Evolutionary conservation across 345 rosid genomes (phyloP).

Genomic region (Eucalyptus cloeziana): DNA sequence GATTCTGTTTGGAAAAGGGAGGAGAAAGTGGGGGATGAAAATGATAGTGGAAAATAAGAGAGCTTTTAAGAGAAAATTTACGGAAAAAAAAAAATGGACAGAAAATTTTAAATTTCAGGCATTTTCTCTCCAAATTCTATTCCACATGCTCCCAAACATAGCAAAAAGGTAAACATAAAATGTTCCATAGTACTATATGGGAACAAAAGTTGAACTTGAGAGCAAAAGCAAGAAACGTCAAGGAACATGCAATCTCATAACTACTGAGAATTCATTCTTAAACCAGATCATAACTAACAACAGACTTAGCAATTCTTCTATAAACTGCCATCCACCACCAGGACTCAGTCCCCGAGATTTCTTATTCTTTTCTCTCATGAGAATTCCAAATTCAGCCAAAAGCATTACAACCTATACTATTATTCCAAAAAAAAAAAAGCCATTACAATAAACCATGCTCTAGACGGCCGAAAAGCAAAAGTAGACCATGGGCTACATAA

Average conservation of each 20-base stretch:
- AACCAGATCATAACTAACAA: background rate
- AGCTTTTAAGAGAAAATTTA: background rate
- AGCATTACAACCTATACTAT: background rate
- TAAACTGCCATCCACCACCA: background rate
- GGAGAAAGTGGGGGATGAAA: background rate
- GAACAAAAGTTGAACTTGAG: background rate
- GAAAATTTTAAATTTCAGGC: background rate
- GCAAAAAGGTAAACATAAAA: background rate
- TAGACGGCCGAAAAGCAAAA: background rate
- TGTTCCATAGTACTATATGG: background rate
- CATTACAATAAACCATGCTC: background rate
- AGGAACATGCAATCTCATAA: background rate
- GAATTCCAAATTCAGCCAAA: background rate
- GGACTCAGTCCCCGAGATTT: background rate
- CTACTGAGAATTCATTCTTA: background rate
- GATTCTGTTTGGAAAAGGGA: background rate
- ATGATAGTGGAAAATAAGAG: background rate
- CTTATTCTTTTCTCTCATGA: background rate
- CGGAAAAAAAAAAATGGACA: background rate
- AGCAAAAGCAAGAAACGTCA: background rate
- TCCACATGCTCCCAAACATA: background rate
- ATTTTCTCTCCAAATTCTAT: background rate
- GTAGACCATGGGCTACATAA: background rate
- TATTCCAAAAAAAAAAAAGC: background rate
- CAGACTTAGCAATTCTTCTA: background rate